Conservation (phyloP, 148 eudicot genomes). For the Heliamphora exappendiculata region DNA sequence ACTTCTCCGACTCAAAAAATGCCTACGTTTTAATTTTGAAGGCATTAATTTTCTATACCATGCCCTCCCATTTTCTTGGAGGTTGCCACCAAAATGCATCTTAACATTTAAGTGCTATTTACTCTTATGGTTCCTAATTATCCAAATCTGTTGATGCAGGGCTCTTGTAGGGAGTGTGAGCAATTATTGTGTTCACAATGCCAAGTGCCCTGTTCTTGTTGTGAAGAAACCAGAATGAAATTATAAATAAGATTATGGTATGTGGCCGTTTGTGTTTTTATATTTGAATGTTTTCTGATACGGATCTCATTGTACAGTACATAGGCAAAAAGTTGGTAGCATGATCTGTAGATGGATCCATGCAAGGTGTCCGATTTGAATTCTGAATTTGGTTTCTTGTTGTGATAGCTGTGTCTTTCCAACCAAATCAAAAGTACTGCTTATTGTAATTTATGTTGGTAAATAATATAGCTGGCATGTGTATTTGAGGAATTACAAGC, state of each 20-base stretch:
- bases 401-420: neutral
- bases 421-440: neutral
- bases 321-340: neutral
- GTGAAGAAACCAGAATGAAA: constrained; percentile 22
- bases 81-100: neutral
- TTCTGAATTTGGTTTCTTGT: neutral
- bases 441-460: neutral
- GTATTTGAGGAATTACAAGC: neutral
- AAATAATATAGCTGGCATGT: neutral
- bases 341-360: neutral
- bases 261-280: neutral
- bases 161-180: constrained; percentile 29
- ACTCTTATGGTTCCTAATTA: neutral
- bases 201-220: constrained; percentile 33
- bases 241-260: neutral
- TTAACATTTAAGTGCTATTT: neutral
- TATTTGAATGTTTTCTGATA: neutral
- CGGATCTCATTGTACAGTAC: neutral
- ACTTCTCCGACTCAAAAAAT: no score
- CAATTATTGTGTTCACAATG: constrained; percentile 24
- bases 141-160: constrained; percentile 11
- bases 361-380: neutral
- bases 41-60: no score
- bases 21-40: no score
- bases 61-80: no score